These are phyloP conservation scores for Epichloe brachyelytri DNA, from an alignment of 2,329 filamentous ascomycete genomes.

Conservation along the genomic window DNA sequence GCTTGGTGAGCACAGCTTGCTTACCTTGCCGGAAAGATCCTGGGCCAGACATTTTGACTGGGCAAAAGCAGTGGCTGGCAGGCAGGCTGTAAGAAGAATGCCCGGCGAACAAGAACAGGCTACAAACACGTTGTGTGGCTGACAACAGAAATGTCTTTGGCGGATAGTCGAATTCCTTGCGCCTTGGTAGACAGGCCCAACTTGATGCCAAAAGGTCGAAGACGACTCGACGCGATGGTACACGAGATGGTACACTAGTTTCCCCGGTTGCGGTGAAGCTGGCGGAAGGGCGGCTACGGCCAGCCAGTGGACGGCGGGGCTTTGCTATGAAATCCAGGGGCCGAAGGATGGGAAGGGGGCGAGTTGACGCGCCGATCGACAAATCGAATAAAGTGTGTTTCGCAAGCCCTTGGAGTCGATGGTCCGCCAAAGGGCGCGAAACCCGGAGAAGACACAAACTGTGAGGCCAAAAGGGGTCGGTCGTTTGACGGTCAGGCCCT, in stretches of 20 bases:
- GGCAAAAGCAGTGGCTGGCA: neutral
- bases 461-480: neutral
- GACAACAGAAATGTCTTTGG: neutral
- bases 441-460: neutral
- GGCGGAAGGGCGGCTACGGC: conserved; percentile 3
- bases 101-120: neutral
- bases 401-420: conserved; percentile 1
- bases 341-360: neutral
- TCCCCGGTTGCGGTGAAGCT: conserved; percentile 1
- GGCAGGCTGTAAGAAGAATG: neutral
- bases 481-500: neutral
- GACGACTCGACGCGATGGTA: neutral
- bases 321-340: neutral
- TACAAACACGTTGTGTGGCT: neutral
- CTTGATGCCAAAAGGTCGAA: conserved; percentile 2
- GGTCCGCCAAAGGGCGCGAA: neutral
- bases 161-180: neutral
- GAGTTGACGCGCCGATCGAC: conserved; percentile 1
- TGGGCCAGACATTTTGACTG: conserved; percentile 8
- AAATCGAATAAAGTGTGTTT: neutral
- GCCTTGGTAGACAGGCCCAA: neutral
- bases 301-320: conserved; percentile 3
- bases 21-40: conserved; percentile 9
- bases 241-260: neutral
- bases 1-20: neutral